Base-by-base conservation (phyloP, 768 basidiomycete species). In the Sutorius australiensis region DNA sequence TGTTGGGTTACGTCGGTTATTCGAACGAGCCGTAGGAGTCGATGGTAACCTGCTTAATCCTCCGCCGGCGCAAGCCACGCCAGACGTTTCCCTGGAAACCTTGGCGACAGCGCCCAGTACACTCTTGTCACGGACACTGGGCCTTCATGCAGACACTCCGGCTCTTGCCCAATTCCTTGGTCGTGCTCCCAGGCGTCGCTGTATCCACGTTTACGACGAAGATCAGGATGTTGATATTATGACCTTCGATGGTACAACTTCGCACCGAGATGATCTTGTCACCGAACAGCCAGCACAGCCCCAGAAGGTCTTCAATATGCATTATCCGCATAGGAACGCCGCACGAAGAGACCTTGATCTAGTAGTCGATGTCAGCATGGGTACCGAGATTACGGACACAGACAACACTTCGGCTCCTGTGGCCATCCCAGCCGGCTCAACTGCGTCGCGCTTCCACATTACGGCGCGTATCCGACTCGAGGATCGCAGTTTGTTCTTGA, bases 121-220 rank as follows among this genome's bases (percentile, higher is more conserved):
- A 7, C 69, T 76, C n/a, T 57, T 80, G 24, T 74, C 77, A 9
- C 71, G 73, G 41, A 78, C 78, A 8, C 71, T 80, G 11, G 79
- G 80, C 24, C 68, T 75, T 55, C 79, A 81, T 48, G 69, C 66
- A n/a, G 80, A 80, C 50, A 75, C 78, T 8, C 75, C 79, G 27
- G 75, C 76, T 1, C 72, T 80, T 17, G 79, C 79, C 12, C 76
- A 71, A 6, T 80, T 80, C 60, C 72, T 80, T 31, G 78, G 79
- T 8, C 72, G 73, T 48, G 65, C 66, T 16, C 69, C 75, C 0
- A 75, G 72, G 60, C 71, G 72, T 43, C 73, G 77, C 27, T 65
- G 67, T 19, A 75, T 80, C 51, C 67, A 73, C 32, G 68, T 69
- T 10, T 63, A 71, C 34, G 64, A 63, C 45, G 68, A 73, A 34